A percentile compares a stretch with the other conserved stretches of the same genome.
Conservation (phyloP, 163 green algal species). For the Scenedesmus sp. region DNA sequence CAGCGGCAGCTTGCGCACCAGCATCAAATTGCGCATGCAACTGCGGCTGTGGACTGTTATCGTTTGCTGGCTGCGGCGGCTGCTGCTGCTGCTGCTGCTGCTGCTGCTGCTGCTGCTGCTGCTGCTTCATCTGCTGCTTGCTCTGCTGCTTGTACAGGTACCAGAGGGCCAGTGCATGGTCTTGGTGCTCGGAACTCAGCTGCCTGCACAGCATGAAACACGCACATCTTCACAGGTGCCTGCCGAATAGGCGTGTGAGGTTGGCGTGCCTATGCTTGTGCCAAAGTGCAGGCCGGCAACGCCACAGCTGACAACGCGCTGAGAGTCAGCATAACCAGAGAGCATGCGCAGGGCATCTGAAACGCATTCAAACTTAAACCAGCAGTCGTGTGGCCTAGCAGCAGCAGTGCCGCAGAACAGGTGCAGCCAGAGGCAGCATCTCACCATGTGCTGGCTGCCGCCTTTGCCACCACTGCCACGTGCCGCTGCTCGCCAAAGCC, state of each 20-base stretch:
- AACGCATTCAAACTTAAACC: no score
- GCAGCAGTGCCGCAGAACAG: no score
- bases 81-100: slow-evolving; percentile 12
- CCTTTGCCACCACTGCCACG: slow-evolving; percentile 31
- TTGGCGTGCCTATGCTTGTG: no score
- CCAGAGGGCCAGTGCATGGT: slow-evolving; percentile 42
- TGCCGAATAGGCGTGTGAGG: no score
- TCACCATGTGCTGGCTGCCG: neutral
- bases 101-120: slow-evolving; percentile 27
- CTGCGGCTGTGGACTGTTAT: slow-evolving; percentile 8
- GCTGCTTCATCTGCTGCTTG: slow-evolving; percentile 11
- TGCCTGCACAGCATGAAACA: neutral
- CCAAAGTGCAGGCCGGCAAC: neutral
- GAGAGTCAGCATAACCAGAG: no score
- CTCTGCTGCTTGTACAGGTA: slow-evolving; percentile 32
- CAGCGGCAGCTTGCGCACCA: neutral
- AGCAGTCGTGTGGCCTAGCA: no score
- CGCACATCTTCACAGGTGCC: no score
- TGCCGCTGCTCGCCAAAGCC: slow-evolving; percentile 32
- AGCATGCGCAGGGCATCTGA: no score
- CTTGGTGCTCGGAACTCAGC: slow-evolving; percentile 6
- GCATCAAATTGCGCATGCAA: no score
- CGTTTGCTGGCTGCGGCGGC: neutral
- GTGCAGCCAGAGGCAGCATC: no score
- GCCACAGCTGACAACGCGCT: no score